phyloP scores from a whole-genome alignment of 495 filamentous ascomycete genomes.

The Eremomyces bilateralis region DNA sequence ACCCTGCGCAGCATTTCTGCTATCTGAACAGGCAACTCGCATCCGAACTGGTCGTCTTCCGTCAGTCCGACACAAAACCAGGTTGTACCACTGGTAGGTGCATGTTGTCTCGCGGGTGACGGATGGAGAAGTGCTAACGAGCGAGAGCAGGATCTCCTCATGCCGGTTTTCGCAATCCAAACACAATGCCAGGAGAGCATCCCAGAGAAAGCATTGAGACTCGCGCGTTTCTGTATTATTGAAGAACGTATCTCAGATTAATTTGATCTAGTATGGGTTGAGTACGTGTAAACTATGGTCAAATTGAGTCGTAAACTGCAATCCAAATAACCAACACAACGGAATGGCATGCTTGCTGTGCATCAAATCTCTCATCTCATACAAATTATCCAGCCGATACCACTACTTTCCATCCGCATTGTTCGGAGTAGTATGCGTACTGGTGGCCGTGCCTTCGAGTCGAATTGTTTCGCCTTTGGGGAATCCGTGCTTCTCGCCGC shows the following conservation, averaged over 20 bases:
- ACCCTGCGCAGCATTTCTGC: not conserved
- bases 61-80: conserved; percentile 1
- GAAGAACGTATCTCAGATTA: too few relatives aligned
- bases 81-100: not conserved
- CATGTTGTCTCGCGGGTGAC: too few relatives aligned
- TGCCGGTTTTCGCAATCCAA: conserved; percentile 2
- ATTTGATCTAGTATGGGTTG: too few relatives aligned
- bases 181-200: not conserved
- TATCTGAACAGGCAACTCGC: not conserved
- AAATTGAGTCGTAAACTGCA: too few relatives aligned
- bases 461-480: not conserved
- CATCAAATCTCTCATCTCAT: too few relatives aligned
- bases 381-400: too few relatives aligned
- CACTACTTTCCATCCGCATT: not conserved
- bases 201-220: conserved; percentile 2
- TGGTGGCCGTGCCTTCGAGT: conserved; percentile 1
- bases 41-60: not conserved
- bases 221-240: conserved; percentile 2
- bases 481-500: conserved; percentile 1
- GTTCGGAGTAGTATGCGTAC: not conserved
- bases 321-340: too few relatives aligned
- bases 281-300: too few relatives aligned
- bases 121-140: not conserved
- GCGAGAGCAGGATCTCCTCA: too few relatives aligned
- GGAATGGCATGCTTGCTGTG: too few relatives aligned